phyloP scores from a whole-genome alignment of 2,329 filamentous ascomycete species.

The Ascomycota sp. region DNA sequence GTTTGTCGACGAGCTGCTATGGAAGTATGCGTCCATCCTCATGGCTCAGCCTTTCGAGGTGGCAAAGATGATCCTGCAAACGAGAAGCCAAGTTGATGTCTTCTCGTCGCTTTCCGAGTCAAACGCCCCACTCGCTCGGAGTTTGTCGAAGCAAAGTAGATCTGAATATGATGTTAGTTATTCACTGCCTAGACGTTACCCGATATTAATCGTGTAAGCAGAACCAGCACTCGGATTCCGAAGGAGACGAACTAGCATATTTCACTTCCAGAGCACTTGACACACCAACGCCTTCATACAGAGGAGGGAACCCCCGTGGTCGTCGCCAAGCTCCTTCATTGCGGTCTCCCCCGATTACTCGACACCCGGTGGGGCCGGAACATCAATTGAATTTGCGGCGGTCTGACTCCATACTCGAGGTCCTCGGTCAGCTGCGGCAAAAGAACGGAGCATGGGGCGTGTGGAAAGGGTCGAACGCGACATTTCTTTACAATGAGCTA shows the following conservation, averaged over 20 bases:
- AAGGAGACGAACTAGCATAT: slow-evolving; percentile 63
- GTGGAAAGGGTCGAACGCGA: slow-evolving; percentile 86
- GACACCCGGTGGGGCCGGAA: slow-evolving; percentile 13
- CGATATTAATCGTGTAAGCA: not conserved
- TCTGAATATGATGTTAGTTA: slow-evolving; percentile 15
- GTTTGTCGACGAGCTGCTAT: slow-evolving; percentile 65
- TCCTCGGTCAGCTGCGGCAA: slow-evolving; percentile 71
- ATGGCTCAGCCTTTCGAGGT: slow-evolving; percentile 94
- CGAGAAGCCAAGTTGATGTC: slow-evolving; percentile 35
- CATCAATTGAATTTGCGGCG: slow-evolving; percentile 53
- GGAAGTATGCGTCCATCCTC: slow-evolving; percentile 78
- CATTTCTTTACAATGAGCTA: slow-evolving; percentile 77
- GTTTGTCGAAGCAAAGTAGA: slow-evolving; percentile 12
- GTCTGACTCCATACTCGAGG: slow-evolving; percentile 66
- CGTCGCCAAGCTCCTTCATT: slow-evolving; percentile 13
- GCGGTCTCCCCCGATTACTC: slow-evolving; percentile 12
- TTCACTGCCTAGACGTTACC: not conserved
- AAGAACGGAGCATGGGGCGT: slow-evolving; percentile 81
- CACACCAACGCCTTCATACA: slow-evolving; percentile 27
- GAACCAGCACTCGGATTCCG: slow-evolving; percentile 40
- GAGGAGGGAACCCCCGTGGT: slow-evolving; percentile 11
- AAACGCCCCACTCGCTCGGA: slow-evolving; percentile 9
- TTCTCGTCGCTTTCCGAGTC: slow-evolving; percentile 10
- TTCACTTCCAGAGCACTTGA: slow-evolving; percentile 49
- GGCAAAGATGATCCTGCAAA: slow-evolving; percentile 80